These are phyloP conservation scores for Lachancea kluyveri DNA, from an alignment of 805 yeast species.

Conservation along the genomic window DNA sequence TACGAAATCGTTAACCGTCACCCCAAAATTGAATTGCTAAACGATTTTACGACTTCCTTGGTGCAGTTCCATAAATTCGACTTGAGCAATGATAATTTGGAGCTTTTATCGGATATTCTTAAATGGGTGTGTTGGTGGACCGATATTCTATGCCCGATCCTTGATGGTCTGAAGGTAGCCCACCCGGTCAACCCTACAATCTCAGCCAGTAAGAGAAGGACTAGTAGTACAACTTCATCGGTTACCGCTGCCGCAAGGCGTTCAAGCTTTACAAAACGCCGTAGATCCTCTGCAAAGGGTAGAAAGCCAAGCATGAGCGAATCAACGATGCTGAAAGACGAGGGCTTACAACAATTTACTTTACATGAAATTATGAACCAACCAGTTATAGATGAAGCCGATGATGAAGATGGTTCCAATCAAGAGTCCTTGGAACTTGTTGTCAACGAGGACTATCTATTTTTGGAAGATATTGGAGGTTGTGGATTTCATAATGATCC, in stretches of 20 bases:
- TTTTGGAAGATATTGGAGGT: slow-evolving; percentile 13
- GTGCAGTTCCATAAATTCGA: slow-evolving; percentile 20
- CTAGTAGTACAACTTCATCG: slow-evolving; percentile 5
- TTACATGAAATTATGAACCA: slow-evolving; percentile 29
- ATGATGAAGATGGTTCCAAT: slow-evolving; percentile 12
- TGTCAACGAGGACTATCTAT: slow-evolving; percentile 27
- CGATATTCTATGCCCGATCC: slow-evolving; percentile 4
- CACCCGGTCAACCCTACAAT: slow-evolving; percentile 1
- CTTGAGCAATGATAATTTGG: slow-evolving; percentile 28
- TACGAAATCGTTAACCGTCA: slow-evolving; percentile 4
- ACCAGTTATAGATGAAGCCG: slow-evolving; percentile 17
- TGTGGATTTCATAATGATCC: slow-evolving; percentile 22
- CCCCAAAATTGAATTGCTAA: slow-evolving; percentile 13
- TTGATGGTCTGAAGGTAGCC: slow-evolving; percentile 3
- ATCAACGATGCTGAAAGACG: slow-evolving; percentile 28
- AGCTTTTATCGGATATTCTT: slow-evolving; percentile 21
- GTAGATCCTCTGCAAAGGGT: slow-evolving; percentile 24
- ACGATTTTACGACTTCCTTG: slow-evolving; percentile 27
- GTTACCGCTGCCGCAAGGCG: slow-evolving; percentile 9
- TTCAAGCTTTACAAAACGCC: slow-evolving; percentile 14
- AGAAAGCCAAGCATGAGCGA: slow-evolving; percentile 28
- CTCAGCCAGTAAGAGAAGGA: slow-evolving; percentile 1
- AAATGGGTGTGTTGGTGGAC: slow-evolving; percentile 29
- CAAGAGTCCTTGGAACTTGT: slow-evolving; percentile 13
- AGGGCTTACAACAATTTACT: slow-evolving; percentile 29